These are phyloP conservation scores for Ustilago shanxiensis DNA, from an alignment of 1,284 basidiomycete species.

Conservation along the genomic window DNA sequence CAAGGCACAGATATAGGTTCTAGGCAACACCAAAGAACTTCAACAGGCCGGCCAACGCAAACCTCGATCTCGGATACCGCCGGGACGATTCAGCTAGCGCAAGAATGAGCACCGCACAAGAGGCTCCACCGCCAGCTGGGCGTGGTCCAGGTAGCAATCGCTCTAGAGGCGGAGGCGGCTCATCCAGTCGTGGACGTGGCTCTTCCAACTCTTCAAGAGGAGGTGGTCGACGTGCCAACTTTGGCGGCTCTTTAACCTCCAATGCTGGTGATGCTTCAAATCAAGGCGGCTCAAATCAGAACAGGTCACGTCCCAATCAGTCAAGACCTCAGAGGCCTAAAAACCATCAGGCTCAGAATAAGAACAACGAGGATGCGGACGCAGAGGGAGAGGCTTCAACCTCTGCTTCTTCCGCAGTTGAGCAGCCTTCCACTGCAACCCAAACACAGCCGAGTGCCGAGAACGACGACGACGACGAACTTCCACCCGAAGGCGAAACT, in stretches of 20 bases:
- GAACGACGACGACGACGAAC: conserved; percentile 71
- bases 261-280: background rate
- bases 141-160: conserved; percentile 5
- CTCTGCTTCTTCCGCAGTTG: background rate
- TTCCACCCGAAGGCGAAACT: conserved; percentile 69
- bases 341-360: background rate
- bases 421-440: background rate
- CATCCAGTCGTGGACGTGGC: conserved; percentile 17
- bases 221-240: conserved; percentile 49
- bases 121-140: conserved; percentile 14
- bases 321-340: conserved; percentile 5
- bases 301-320: conserved; percentile 17
- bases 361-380: background rate
- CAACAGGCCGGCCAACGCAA: no score
- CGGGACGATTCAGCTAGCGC: background rate
- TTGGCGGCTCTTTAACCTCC: conserved; percentile 51
- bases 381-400: background rate
- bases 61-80: no score
- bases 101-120: conserved; percentile 26
- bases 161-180: conserved; percentile 15
- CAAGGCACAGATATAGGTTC: no score
- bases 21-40: no score
- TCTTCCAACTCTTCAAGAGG: conserved; percentile 19
- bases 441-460: background rate
- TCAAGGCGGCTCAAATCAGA: conserved; percentile 4